Conservation (phyloP, 176 grass and related monocot genomes). For the Phoenix dactylifera region DNA sequence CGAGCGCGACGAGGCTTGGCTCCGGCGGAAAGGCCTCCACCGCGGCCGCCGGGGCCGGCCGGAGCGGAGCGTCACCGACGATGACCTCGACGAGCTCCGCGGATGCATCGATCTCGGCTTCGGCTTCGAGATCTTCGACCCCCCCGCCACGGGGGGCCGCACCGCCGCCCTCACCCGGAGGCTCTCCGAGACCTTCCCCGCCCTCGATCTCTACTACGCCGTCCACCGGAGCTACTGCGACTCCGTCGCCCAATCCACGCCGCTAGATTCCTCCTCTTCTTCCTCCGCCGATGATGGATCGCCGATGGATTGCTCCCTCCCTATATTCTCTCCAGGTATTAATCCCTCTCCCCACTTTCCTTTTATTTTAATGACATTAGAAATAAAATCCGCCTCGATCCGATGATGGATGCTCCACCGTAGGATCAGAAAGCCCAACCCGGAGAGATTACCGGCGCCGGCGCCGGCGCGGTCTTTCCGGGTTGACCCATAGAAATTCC, state of each 20-base stretch:
- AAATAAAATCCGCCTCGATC: no score
- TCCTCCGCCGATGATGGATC: slow-evolving; percentile 10
- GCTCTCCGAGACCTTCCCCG: slow-evolving; percentile 54
- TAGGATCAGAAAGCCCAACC: no score
- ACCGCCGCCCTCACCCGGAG: neutral
- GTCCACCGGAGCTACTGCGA: slow-evolving; percentile 20
- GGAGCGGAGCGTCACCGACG: slow-evolving; percentile 55
- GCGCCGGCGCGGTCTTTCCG: no score
- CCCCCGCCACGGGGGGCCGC: neutral
- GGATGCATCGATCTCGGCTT: slow-evolving; percentile 76
- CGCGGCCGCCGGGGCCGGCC: slow-evolving; percentile 19
- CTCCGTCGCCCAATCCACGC: neutral
- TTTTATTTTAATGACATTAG: no score
- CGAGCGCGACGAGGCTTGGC: slow-evolving; percentile 72
- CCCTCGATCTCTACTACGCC: slow-evolving; percentile 59
- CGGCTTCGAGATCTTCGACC: slow-evolving; percentile 23
- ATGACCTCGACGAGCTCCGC: slow-evolving; percentile 76
- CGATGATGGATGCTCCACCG: no score
- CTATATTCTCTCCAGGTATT: slow-evolving; percentile 54
- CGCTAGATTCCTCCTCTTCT: slow-evolving; percentile 7
- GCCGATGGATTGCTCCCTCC: slow-evolving; percentile 27
- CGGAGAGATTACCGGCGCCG: no score
- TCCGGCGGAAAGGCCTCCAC: slow-evolving; percentile 39
- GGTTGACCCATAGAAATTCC: no score
- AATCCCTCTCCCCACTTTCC: no score